Evolutionary conservation across 805 yeast genomes (phyloP).

Genomic region (Suhomyces sp.): DNA sequence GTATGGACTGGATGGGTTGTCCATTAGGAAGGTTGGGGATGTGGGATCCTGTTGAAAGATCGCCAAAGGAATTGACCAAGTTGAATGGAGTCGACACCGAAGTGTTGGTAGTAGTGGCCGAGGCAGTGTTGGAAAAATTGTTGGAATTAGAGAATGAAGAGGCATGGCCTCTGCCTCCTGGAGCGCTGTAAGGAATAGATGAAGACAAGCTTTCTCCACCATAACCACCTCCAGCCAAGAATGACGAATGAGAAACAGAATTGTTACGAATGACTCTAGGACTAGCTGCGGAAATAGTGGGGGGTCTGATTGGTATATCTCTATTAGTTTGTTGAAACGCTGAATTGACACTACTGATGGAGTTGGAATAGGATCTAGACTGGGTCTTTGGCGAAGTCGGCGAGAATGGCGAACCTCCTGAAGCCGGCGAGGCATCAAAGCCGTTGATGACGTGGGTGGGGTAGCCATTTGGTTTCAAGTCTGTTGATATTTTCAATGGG

Average conservation of each 20-base stretch:
- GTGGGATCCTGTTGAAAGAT: constrained; percentile 23
- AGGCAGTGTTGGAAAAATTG: constrained; percentile 27
- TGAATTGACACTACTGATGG: constrained; percentile 11
- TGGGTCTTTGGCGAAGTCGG: constrained; percentile 12
- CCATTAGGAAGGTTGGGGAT: constrained; percentile 57
- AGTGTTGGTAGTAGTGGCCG: constrained; percentile 9
- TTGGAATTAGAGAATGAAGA: constrained; percentile 35
- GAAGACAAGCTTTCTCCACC: constrained; percentile 48
- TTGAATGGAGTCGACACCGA: constrained; percentile 6
- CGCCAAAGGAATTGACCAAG: constrained; percentile 3
- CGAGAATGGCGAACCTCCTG: constrained; percentile 6
- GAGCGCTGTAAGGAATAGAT: constrained; percentile 69
- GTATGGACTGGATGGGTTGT: constrained; percentile 58
- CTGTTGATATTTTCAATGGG: constrained; percentile 5
- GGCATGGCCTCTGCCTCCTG: constrained; percentile 50
- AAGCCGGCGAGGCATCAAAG: constrained; percentile 5
- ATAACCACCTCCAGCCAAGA: constrained; percentile 30
- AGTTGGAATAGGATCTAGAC: constrained; percentile 13
- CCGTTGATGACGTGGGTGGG: constrained; percentile 7
- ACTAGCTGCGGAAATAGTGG: constrained; percentile 23
- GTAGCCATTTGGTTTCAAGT: constrained; percentile 1
- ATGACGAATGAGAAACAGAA: constrained; percentile 41
- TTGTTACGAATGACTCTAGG: constrained; percentile 44
- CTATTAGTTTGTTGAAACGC: constrained; percentile 15
- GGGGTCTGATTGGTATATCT: constrained; percentile 21